Evolutionary conservation across 148 eudicot species (phyloP).

Genomic region (Beta vulgaris): DNA sequence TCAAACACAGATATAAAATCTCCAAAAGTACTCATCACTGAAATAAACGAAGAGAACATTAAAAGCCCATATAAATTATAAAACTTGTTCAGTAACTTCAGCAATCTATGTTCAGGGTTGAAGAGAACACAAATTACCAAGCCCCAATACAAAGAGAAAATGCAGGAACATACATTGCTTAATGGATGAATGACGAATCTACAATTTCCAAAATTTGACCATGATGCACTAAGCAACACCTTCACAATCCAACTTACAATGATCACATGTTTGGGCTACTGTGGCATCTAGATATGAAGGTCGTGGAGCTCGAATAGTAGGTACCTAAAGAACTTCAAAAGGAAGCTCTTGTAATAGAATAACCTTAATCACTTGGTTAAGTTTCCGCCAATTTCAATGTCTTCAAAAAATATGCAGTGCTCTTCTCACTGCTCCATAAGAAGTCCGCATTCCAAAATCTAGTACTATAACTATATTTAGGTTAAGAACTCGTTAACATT

Average conservation of each 20-base stretch:
- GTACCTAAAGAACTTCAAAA: background rate
- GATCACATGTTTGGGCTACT: background rate
- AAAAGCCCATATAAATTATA: background rate
- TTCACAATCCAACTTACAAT: background rate
- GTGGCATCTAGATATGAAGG: background rate
- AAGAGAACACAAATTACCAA: background rate
- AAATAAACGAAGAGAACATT: background rate
- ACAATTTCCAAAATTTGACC: background rate
- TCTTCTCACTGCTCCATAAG: background rate
- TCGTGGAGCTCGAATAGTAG: background rate
- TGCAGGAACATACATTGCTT: background rate
- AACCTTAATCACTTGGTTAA: background rate
- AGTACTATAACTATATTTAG: background rate
- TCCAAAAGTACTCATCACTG: background rate
- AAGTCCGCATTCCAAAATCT: background rate
- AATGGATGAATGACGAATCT: background rate
- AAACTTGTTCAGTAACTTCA: conserved; percentile 4
- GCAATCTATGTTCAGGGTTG: background rate
- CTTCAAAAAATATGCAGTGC: background rate
- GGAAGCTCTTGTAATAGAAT: background rate
- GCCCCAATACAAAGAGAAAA: background rate
- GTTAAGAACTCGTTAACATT: background rate
- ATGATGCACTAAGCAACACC: background rate
- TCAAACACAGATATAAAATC: conserved; percentile 9
- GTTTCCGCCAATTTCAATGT: background rate